These are phyloP conservation scores for Mycosarcoma maydis DNA, from an alignment of 1,284 basidiomycete species.

Conservation along the genomic window DNA sequence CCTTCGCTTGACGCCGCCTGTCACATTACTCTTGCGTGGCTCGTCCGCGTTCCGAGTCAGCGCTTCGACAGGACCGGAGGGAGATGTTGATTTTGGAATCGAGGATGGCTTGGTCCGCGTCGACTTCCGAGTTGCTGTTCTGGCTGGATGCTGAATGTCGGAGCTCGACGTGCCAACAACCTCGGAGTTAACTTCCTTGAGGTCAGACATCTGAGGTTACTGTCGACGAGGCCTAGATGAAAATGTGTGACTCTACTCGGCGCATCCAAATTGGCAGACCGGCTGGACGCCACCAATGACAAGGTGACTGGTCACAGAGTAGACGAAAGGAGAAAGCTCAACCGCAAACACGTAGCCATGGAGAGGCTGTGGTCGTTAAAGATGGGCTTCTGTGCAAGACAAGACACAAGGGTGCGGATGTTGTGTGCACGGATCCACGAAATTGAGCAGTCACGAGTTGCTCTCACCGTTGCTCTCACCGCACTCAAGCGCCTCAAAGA, in stretches of 20 bases:
- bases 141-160: not conserved
- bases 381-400: too few relatives aligned
- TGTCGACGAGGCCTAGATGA: too few relatives aligned
- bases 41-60: not conserved
- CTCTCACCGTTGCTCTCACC: too few relatives aligned
- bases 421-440: not conserved
- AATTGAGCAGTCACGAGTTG: not conserved
- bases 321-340: too few relatives aligned
- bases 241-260: too few relatives aligned
- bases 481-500: too few relatives aligned
- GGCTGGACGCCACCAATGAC: too few relatives aligned
- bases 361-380: too few relatives aligned
- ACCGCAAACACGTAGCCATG: too few relatives aligned
- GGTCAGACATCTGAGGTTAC: not conserved
- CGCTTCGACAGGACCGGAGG: not conserved
- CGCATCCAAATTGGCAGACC: too few relatives aligned
- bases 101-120: conserved; percentile 17
- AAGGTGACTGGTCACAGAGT: too few relatives aligned
- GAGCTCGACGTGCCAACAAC: conserved; percentile 9
- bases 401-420: not conserved
- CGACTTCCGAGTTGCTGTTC: conserved; percentile 4
- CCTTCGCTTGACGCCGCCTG: conserved; percentile 7
- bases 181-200: conserved; percentile 8
- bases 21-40: conserved; percentile 1
- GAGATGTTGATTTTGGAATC: conserved; percentile 12